Evolutionary conservation across 306 rosid genomes (phyloP), one percentile per base, ranked within the genome.

Genomic region (Malus fusca): DNA sequence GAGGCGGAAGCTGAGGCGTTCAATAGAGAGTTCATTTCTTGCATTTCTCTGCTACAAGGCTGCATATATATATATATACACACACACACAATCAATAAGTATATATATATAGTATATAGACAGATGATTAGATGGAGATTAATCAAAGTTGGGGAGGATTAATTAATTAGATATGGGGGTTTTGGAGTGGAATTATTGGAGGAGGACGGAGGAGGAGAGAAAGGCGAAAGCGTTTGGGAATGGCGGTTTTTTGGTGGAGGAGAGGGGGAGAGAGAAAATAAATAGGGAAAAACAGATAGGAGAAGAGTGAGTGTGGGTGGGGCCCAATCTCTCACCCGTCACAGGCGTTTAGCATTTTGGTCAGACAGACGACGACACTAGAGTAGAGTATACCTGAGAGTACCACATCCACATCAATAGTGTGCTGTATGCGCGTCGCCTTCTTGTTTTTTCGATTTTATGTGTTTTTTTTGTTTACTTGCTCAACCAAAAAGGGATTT

Each of bases 11-110:
- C 18, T 0, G 51, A 33, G 62, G 87, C 56, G 90, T 84, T 88
- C 30, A 93, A 76, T 53, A 87, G 78, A 12, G 96, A 85, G 83
- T 87, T 93, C 21, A 86, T 79, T 17, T 78, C 82, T 71, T 88
- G 89, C 92, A 93, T 91, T 85, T 88, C 96, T 75, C 82, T 81
- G 84, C 83, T 88, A 48, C 88, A 66, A 48, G 91, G 93, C 46
- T 88, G 91, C 93, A 92, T 90, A 60, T 2, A 60, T 4, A 60
- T 2, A 60, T 1, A 17, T 0, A 8, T 10, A 92, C 6, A 48
- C 10, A n/a, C 22, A 92, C 2, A 15, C 8, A 48, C 55, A 48
- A 48, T 5, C 55, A 15, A 15, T 51, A 37, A 37, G 42, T 37
- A 51, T 42, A 42, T 40, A 42, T 40, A 66, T 10, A 33, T 13